A percentile compares a stretch with the other conserved stretches of the same genome.
Conservation (phyloP, 768 basidiomycete species). For the Cystofilobasidium bisporidii region DNA sequence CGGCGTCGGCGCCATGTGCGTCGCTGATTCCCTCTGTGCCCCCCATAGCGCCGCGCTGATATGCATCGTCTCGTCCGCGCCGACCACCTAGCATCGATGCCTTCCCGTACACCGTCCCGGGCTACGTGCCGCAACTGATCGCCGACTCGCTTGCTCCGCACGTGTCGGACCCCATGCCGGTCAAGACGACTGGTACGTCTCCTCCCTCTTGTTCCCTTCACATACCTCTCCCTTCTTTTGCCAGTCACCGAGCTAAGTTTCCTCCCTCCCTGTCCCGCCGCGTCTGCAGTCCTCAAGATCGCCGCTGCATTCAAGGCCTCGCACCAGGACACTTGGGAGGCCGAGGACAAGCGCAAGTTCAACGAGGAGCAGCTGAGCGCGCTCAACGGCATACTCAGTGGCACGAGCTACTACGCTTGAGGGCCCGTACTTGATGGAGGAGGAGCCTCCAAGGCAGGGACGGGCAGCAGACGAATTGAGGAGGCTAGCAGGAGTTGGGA, state of each 20-base stretch:
- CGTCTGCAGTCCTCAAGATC: slow-evolving; percentile 22
- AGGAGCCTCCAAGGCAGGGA: no score
- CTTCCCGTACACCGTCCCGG: slow-evolving; percentile 89
- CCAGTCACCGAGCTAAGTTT: no score
- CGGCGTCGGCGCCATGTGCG: slow-evolving; percentile 70
- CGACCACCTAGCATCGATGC: slow-evolving; percentile 59
- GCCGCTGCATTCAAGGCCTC: slow-evolving; percentile 62
- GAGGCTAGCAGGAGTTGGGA: no score
- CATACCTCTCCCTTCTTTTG: background rate
- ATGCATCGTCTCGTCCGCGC: no score
- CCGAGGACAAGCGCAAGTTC: slow-evolving; percentile 66
- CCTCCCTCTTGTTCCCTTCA: slow-evolving; percentile 57
- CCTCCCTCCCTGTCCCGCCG: slow-evolving; percentile 24
- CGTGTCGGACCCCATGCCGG: slow-evolving; percentile 79
- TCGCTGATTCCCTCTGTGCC: background rate
- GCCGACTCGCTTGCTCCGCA: slow-evolving; percentile 63
- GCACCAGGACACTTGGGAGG: slow-evolving; percentile 60
- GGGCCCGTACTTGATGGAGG: background rate
- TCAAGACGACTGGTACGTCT: slow-evolving; percentile 56
- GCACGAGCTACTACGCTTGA: slow-evolving; percentile 60
- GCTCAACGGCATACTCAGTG: slow-evolving; percentile 77
- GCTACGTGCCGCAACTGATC: slow-evolving; percentile 70
- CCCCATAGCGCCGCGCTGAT: no score
- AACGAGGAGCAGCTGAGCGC: slow-evolving; percentile 82
- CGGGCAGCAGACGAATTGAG: no score